Conservation (phyloP, 73 alveolate species). For the Effrenium voratum region DNA sequence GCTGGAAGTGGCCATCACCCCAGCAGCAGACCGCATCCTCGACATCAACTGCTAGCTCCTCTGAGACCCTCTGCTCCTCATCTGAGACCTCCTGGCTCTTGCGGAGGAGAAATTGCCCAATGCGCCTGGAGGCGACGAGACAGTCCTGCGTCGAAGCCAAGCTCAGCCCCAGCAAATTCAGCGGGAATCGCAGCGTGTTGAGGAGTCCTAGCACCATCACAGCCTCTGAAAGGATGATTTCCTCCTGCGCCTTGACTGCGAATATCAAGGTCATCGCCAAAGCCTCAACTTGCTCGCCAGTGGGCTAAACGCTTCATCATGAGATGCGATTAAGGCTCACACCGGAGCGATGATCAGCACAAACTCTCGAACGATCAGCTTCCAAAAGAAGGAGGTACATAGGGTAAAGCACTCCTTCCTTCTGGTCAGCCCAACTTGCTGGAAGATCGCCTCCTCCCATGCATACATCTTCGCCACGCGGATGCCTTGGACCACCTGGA, state of each 20-base stretch:
- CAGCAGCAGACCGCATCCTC: slow-evolving; percentile 22
- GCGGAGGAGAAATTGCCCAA: background rate
- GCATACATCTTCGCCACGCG: slow-evolving; percentile 56
- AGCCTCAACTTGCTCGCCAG: background rate
- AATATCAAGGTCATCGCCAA: slow-evolving; percentile 14
- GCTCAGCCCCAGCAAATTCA: background rate
- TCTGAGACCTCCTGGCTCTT: background rate
- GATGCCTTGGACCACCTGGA: slow-evolving; percentile 71
- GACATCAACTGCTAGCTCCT: background rate
- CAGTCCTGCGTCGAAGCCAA: slow-evolving; percentile 22
- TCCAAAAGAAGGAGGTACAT: slow-evolving; percentile 12
- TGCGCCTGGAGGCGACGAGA: slow-evolving; percentile 15
- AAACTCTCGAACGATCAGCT: slow-evolving; percentile 49
- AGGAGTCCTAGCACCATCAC: slow-evolving; percentile 30
- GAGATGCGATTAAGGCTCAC: background rate
- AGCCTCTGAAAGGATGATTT: too few species aligned
- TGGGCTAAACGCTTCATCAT: too few species aligned
- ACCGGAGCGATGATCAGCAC: slow-evolving; percentile 23
- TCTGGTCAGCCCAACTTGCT: background rate
- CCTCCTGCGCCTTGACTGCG: background rate
- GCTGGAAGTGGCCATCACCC: background rate
- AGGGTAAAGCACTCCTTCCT: slow-evolving; percentile 5
- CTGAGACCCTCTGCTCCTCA: background rate
- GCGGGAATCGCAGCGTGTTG: slow-evolving; percentile 41
- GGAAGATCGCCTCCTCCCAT: slow-evolving; percentile 50